Conservation (phyloP, 352 stramenopile genomes). For the Globisporangium camurandrum region DNA sequence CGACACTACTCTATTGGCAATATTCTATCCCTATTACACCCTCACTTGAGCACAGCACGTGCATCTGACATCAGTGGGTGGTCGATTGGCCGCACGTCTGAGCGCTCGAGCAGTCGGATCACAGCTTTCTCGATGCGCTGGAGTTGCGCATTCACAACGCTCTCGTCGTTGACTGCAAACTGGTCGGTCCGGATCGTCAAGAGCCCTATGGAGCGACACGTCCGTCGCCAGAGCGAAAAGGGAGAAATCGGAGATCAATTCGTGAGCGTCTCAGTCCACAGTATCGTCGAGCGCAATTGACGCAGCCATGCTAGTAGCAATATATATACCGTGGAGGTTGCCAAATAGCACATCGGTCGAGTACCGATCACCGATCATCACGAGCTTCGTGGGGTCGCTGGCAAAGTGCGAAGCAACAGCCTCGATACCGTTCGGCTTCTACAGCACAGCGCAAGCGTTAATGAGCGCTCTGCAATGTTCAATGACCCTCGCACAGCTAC, state of each 20-base stretch:
- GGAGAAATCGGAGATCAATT: neutral
- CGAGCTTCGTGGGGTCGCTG: conserved; percentile 69
- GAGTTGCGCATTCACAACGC: conserved; percentile 53
- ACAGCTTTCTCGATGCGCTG: conserved; percentile 62
- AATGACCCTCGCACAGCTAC: neutral
- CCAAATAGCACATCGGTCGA: conserved; percentile 97
- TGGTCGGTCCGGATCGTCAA: conserved; percentile 94
- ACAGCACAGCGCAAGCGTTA: neutral
- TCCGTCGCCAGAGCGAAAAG: neutral
- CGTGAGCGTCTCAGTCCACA: no score
- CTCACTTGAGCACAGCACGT: conserved; percentile 1
- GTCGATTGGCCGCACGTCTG: conserved; percentile 28
- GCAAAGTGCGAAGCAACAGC: conserved; percentile 85
- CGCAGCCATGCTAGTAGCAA: neutral
- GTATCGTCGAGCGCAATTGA: no score
- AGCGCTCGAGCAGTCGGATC: conserved; percentile 34
- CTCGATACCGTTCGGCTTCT: conserved; percentile 90
- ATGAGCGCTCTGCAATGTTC: neutral
- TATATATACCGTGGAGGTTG: conserved; percentile 88
- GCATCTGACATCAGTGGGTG: conserved; percentile 28
- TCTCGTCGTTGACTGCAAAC: conserved; percentile 59
- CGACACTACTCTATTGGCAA: no score
- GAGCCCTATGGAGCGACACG: conserved; percentile 51
- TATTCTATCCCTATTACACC: no score
- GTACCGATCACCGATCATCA: conserved; percentile 96